Evolutionary conservation across 2,329 filamentous ascomycete genomes (phyloP).

Genomic region (Pseudogymnoascus sp.): DNA sequence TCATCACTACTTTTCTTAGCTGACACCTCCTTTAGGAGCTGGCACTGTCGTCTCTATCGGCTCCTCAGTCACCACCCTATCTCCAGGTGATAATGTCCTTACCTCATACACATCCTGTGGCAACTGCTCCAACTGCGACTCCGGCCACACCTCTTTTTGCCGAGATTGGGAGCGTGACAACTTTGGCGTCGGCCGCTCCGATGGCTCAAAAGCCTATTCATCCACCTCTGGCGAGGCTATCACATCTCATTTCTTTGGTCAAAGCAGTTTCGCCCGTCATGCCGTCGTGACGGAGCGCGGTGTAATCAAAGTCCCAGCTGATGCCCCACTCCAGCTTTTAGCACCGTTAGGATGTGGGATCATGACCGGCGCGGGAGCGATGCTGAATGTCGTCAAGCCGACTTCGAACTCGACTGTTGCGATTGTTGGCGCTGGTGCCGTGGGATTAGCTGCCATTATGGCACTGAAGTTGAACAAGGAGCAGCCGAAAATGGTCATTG

Average conservation of each 20-base stretch:
- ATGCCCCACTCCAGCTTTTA: constrained; percentile 25
- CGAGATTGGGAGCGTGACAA: constrained; percentile 19
- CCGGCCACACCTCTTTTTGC: constrained; percentile 26
- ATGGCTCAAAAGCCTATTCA: constrained; percentile 16
- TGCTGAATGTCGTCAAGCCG: constrained; percentile 29
- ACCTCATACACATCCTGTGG: constrained; percentile 30
- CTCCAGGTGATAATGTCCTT: constrained; percentile 24
- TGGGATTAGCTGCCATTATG: constrained; percentile 34
- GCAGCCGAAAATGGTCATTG: constrained; percentile 31
- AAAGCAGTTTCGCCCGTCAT: constrained; percentile 24
- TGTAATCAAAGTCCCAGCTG: constrained; percentile 19
- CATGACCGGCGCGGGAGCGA: constrained; percentile 36
- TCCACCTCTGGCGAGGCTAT: constrained; percentile 16
- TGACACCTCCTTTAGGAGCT: constrained; percentile 13
- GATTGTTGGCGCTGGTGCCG: constrained; percentile 34
- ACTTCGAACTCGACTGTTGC: constrained; percentile 26
- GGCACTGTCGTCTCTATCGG: constrained; percentile 17
- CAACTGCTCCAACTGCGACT: constrained; percentile 25
- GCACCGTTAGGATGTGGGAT: constrained; percentile 37
- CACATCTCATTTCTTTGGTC: constrained; percentile 28
- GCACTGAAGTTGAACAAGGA: constrained; percentile 25
- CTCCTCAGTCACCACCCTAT: constrained; percentile 11
- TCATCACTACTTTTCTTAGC: not conserved
- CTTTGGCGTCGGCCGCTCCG: constrained; percentile 18
- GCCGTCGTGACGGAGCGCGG: constrained; percentile 21